Evolutionary conservation across 805 yeast species (phyloP), one percentile per base, ranked within the genome.

Genomic region (Yarrowia sp.): DNA sequence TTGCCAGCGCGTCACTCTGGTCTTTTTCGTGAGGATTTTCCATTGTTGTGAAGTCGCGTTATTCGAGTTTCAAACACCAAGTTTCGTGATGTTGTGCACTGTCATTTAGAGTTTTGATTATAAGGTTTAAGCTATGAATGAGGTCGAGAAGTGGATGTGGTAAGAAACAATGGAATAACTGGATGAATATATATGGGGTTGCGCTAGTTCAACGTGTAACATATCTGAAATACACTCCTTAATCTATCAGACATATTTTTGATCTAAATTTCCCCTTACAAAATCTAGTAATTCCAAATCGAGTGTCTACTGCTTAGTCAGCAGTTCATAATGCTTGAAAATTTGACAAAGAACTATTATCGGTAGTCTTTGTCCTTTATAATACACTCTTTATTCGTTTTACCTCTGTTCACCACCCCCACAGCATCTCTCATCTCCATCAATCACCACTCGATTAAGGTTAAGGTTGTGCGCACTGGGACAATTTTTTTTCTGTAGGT

Each of bases 11-110:
- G 55, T 46, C 66, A 5, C 55, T 14, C 66, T 61, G 66, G 43
- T 46, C 55, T 19, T 61, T 46, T 20, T 61, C 66, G 55, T 61
- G 66, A 13, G 66, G 66, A 46, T 61, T 61, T 15, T 61, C 66
- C 66, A 61, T 61, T 8, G n/a, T 8, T 56, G 38, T 43, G 12
- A 24, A 9, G n/a, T 9, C 36, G 38, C 14, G 36, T 24, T 55
- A 15, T 30, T 33, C 1, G 20, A 8, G 9, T 14, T 46, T 53
- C 30, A 1, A 24, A 24, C 30, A 24, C 30, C 30, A 24, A 24
- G 30, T 24, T 19, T 55, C 38, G 61, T 24, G 46, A 39, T 24
- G 38, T 9, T 53, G 61, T 52, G 58, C 43, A 52, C 40, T 34
- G 58, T 52, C 19, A 2, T 1, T 52, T 52, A 52, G n/a, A 24